phyloP scores from a whole-genome alignment of 1,284 basidiomycete species.

The Moesziomyces parantarcticus region DNA sequence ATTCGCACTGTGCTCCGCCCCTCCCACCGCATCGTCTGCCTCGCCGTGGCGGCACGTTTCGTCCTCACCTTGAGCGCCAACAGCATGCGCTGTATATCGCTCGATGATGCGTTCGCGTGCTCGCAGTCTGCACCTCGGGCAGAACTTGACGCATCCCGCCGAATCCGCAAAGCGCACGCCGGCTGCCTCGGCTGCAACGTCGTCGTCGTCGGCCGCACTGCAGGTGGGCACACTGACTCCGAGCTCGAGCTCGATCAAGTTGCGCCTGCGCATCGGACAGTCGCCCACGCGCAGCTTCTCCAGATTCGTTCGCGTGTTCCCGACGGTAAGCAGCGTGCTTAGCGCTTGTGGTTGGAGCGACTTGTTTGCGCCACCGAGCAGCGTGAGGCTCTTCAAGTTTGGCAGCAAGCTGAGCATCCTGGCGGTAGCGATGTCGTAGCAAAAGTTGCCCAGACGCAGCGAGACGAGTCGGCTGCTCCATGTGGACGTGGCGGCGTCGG shows the following conservation, averaged over 20 bases:
- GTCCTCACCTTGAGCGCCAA: too few species aligned
- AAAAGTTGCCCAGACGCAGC: conserved; percentile 14
- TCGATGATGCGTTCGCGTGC: conserved; percentile 6
- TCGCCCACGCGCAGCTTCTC: conserved; percentile 6
- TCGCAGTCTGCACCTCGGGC: conserved; percentile 2
- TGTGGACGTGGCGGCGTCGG: neutral
- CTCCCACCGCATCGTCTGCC: neutral
- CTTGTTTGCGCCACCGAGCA: conserved; percentile 13
- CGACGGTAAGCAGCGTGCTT: conserved; percentile 3
- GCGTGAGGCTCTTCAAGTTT: conserved; percentile 1
- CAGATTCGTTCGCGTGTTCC: neutral
- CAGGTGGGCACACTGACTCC: neutral
- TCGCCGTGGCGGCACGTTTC: too few species aligned
- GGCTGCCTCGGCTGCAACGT: neutral
- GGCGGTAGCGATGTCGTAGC: conserved; percentile 5
- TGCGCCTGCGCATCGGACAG: conserved; percentile 68
- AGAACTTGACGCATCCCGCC: conserved; percentile 12
- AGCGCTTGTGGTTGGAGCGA: conserved; percentile 5
- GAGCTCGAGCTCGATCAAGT: conserved; percentile 8
- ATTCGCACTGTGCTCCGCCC: neutral
- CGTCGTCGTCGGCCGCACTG: neutral
- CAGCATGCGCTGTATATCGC: neutral
- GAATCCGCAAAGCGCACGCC: neutral
- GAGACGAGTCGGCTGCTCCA: conserved; percentile 60
- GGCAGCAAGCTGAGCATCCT: conserved; percentile 3